Percentiles rank a stretch among this genome's conserved stretches.
Conservation (phyloP, 192 early-diverging fungal genomes). For the Haplosporangium gracile region DNA sequence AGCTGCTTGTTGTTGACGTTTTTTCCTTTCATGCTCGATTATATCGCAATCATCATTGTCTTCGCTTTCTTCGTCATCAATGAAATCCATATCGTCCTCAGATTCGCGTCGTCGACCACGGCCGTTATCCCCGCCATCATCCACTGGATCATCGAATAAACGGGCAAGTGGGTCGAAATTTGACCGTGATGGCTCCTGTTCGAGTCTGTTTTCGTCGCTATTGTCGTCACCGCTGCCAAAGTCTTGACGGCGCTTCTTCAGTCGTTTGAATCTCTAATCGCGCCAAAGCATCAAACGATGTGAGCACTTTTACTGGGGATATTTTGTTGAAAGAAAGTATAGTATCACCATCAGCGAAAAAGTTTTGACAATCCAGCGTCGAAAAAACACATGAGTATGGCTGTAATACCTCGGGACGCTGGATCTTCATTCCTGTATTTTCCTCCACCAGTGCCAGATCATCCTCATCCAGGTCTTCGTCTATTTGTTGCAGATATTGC, state of each 20-base stretch:
- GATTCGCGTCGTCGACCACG: not conserved
- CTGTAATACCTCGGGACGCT: slow-evolving; percentile 55
- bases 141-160: slow-evolving; percentile 76
- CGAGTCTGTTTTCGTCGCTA: not conserved
- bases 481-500: slow-evolving; percentile 26
- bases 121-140: slow-evolving; percentile 47
- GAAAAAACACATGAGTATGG: not conserved
- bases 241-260: slow-evolving; percentile 81
- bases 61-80: slow-evolving; percentile 25
- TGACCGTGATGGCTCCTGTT: not conserved
- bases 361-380: not conserved
- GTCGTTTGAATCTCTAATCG: slow-evolving; percentile 73
- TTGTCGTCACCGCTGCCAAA: slow-evolving; percentile 53
- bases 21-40: slow-evolving; percentile 32
- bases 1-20: slow-evolving; percentile 38
- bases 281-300: not conserved
- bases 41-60: slow-evolving; percentile 50
- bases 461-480: slow-evolving; percentile 91
- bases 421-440: slow-evolving; percentile 78
- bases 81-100: slow-evolving; percentile 65
- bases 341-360: not conserved
- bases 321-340: not conserved
- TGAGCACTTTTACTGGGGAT: not conserved
- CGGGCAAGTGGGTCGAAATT: slow-evolving; percentile 59
- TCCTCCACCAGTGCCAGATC: slow-evolving; percentile 93